Evolutionary conservation across 257 asterid species (phyloP).

Genomic region (Asclepias syriaca): DNA sequence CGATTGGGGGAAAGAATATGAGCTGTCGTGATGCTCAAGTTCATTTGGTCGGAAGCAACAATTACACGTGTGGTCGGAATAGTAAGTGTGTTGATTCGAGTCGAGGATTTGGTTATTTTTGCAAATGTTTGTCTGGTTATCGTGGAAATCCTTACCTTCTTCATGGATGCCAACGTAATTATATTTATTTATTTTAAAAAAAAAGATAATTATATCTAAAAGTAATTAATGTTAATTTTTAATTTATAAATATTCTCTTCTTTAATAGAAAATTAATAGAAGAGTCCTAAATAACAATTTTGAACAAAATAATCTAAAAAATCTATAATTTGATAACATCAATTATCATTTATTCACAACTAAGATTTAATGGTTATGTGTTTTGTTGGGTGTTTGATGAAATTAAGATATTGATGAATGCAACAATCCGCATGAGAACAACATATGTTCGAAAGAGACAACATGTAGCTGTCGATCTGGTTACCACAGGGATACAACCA

Average conservation of each 20-base stretch:
- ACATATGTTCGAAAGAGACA: conserved; percentile 18
- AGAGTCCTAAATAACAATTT: no score
- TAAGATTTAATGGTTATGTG: not conserved
- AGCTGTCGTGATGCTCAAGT: conserved; percentile 10
- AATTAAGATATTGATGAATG: conserved; percentile 31
- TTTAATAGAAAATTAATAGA: no score
- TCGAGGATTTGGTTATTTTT: conserved; percentile 17
- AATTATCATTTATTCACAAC: no score
- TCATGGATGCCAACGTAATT: conserved; percentile 35
- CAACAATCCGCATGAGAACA: not conserved
- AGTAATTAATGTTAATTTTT: no score
- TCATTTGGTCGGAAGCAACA: not conserved
- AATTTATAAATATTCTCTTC: no score
- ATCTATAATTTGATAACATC: no score
- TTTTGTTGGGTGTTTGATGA: not conserved
- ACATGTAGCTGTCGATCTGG: conserved; percentile 13
- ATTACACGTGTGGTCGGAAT: conserved; percentile 10
- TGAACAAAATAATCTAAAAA: no score
- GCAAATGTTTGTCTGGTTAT: conserved; percentile 26
- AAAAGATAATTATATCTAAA: no score
- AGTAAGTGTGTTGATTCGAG: conserved; percentile 16
- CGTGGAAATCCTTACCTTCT: conserved; percentile 35
- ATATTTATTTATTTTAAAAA: no score
- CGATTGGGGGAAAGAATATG: conserved; percentile 22
- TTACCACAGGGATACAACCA: not conserved